Conservation (phyloP, 2,329 filamentous ascomycete genomes). For the Pseudonectria foliicola region DNA sequence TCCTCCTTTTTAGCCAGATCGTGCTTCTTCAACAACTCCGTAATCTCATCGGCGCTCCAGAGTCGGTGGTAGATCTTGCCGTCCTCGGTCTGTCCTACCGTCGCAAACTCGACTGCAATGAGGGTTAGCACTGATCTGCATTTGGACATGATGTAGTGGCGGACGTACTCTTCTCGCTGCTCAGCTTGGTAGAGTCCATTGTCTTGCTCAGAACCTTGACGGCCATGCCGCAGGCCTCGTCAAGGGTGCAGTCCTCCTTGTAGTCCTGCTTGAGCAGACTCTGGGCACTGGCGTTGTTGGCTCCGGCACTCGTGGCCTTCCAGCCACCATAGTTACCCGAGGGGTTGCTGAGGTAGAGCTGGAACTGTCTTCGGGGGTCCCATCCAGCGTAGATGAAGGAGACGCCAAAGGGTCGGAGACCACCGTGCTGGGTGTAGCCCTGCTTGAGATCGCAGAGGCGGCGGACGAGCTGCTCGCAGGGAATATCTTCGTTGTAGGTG, state of each 20-base stretch:
- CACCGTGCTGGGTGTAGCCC: constrained; percentile 98
- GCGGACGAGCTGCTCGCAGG: constrained; percentile 96
- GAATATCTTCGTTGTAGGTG: constrained; percentile 99
- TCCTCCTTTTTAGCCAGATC: constrained; percentile 84
- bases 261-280: constrained; percentile 98
- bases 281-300: constrained; percentile 96
- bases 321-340: constrained; percentile 98
- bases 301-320: constrained; percentile 97
- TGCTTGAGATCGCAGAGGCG: constrained; percentile 97
- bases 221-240: constrained; percentile 94
- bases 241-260: constrained; percentile 93
- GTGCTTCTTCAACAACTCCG: constrained; percentile 87
- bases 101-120: constrained; percentile 84
- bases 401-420: constrained; percentile 94
- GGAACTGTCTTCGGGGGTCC: constrained; percentile 93
- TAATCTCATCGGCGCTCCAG: constrained; percentile 96
- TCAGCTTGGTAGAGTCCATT: constrained; percentile 98
- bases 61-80: constrained; percentile 98
- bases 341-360: constrained; percentile 98
- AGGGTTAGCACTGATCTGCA: constrained; percentile 11
- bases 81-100: constrained; percentile 88
- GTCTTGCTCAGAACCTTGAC: constrained; percentile 99
- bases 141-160: too few species aligned
- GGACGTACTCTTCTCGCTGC: constrained; percentile 90
- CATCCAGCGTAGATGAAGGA: constrained; percentile 99